Conservation (phyloP, 2,329 filamentous ascomycete species). For the Aureobasidium sp. region DNA sequence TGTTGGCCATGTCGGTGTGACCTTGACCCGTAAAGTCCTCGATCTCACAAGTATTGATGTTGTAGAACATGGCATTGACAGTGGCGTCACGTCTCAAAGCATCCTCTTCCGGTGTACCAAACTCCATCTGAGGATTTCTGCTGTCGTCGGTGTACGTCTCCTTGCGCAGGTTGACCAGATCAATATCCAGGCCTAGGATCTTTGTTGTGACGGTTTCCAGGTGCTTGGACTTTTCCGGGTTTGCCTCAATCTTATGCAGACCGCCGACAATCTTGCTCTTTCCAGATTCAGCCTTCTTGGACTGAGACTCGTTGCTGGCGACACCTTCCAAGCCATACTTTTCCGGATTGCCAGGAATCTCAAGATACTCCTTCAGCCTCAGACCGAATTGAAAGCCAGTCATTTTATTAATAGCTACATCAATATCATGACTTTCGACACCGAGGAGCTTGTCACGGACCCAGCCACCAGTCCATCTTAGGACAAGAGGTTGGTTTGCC, state of each 20-base stretch:
- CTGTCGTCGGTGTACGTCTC: slow-evolving; percentile 87
- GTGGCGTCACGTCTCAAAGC: slow-evolving; percentile 84
- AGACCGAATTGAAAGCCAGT: slow-evolving; percentile 71
- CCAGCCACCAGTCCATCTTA: slow-evolving; percentile 82
- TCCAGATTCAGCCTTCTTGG: slow-evolving; percentile 34
- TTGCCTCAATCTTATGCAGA: slow-evolving; percentile 81
- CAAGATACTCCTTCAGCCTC: slow-evolving; percentile 61
- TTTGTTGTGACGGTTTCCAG: slow-evolving; percentile 83
- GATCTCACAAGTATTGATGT: slow-evolving; percentile 67
- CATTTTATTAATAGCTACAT: slow-evolving; percentile 79
- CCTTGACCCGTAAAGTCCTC: slow-evolving; percentile 79
- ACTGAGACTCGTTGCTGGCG: slow-evolving; percentile 30
- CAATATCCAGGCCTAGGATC: slow-evolving; percentile 80
- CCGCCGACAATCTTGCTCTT: slow-evolving; percentile 58
- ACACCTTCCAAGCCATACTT: slow-evolving; percentile 50
- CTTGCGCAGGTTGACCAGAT: slow-evolving; percentile 89
- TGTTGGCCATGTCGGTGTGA: slow-evolving; percentile 62
- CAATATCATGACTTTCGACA: slow-evolving; percentile 69
- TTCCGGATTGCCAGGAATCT: slow-evolving; percentile 49
- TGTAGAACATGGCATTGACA: slow-evolving; percentile 94
- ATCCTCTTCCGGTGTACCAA: slow-evolving; percentile 86
- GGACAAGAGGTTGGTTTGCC: slow-evolving; percentile 41
- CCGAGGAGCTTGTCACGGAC: slow-evolving; percentile 76
- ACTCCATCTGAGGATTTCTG: slow-evolving; percentile 86
- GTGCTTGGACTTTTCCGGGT: slow-evolving; percentile 95